Evolutionary conservation across 1,284 basidiomycete species (phyloP).

Genomic region (Apiotrichum akiyoshidainum): DNA sequence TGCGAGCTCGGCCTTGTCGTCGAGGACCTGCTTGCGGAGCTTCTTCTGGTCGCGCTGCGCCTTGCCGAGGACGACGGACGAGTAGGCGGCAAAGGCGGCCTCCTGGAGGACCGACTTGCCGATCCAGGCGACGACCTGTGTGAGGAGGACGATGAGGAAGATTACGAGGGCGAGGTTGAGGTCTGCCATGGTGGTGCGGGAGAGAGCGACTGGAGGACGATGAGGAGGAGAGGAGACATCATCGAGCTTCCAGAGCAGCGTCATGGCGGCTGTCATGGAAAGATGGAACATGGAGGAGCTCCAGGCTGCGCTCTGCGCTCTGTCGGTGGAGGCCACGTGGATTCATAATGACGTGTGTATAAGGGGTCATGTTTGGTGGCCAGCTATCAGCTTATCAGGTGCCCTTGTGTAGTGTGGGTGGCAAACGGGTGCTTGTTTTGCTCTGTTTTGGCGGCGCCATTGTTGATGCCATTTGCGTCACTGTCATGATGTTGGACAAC

Average conservation of each 20-base stretch:
- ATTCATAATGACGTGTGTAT: background rate
- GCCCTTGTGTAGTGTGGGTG: too few relatives aligned
- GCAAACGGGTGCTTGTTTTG: too few relatives aligned
- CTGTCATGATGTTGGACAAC: too few relatives aligned
- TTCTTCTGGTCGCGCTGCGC: conserved; percentile 60
- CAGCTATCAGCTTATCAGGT: too few relatives aligned
- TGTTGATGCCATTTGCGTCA: too few relatives aligned
- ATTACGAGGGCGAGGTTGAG: conserved; percentile 67
- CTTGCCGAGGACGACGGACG: conserved; percentile 61
- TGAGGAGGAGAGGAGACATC: background rate
- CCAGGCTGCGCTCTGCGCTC: background rate
- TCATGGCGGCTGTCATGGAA: background rate
- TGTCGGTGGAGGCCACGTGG: background rate
- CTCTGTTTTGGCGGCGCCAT: too few relatives aligned
- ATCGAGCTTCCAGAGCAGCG: too few relatives aligned
- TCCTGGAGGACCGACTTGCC: conserved; percentile 77
- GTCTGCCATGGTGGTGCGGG: conserved; percentile 21
- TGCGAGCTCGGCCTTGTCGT: conserved; percentile 77
- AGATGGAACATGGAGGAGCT: background rate
- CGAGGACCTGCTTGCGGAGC: conserved; percentile 72
- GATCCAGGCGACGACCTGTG: conserved; percentile 80
- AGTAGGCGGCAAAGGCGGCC: conserved; percentile 66
- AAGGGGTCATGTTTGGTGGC: too few relatives aligned
- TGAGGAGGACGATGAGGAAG: conserved; percentile 72
- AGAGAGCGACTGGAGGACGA: background rate